Base-by-base conservation (phyloP, 331 rosid genomes). In the Stylosanthes scabra region DNA sequence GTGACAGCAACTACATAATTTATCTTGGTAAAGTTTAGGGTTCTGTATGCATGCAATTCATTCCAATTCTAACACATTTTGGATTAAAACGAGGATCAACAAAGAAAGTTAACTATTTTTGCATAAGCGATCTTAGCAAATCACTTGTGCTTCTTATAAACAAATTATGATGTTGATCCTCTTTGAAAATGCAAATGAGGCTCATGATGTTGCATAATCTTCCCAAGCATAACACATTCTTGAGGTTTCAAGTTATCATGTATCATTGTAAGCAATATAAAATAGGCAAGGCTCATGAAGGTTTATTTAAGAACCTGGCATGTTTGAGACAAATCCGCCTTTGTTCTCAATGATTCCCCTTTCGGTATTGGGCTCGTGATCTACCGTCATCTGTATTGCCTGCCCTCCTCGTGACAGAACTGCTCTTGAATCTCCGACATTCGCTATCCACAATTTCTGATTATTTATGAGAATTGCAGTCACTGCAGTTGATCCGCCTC, bases 401-500 rank as follows among this genome's bases (percentile, higher is more conserved):
- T 12, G 75, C 71, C 97, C 97, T 75, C 73, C 79, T 82, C 70
- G 85, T 15, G 96, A 92, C 77, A 92, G 80, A 84, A 92, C 97
- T 29, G 96, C 97, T 37, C 97, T 88, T 28, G 97, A 92, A 76
- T 92, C 97, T 82, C 96, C 97, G 77, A 92, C 93, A 70, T 92
- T 92, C 20, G 97, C 97, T 80, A 88, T 70, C 94, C 93, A 88
- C 75, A 92, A 73, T 77, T 88, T 83, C 88, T 31, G 86, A 39
- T 86, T 86, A 58, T 92, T 61, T 46, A 92, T 72, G 65, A 92
- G 87, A 82, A 92, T 92, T 66, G 94, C 97, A 29, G 97, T 92
- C 64, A 92, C 96, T 11, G 97, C 96, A 49, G 97, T 92, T 6
- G 97, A 92, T 75, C 97, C 97, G 37, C 97, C 97, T 74, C 92